Evolutionary conservation across 345 rosid genomes (phyloP).

Genomic region (Arabidopsis thaliana): TAIR10.1 NC_003071.7:16490501-16491000

Average conservation of each 20-base stretch:
- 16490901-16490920: conserved; percentile 39
- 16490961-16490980: conserved; percentile 42
- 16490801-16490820: conserved; percentile 35
- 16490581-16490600: background rate
- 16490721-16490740: conserved; percentile 35
- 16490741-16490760: conserved; percentile 41
- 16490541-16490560: background rate
- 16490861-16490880: conserved; percentile 19
- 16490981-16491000: conserved; percentile 42
- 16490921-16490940: conserved; percentile 34
- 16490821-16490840: conserved; percentile 43
- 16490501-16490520: background rate
- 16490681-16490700: conserved; percentile 20
- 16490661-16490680: background rate
- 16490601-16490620: background rate
- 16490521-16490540: background rate
- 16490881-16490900: conserved; percentile 48
- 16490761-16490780: conserved; percentile 35
- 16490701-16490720: conserved; percentile 13
- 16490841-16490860: background rate
- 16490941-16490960: conserved; percentile 38
- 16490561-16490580: background rate
- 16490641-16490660: background rate
- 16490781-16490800: conserved; percentile 11
- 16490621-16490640: background rate